A percentile compares a stretch with the other conserved stretches of the same genome.
Conservation (phyloP, 352 stramenopile genomes). For the Blastocystis sp. region DNA sequence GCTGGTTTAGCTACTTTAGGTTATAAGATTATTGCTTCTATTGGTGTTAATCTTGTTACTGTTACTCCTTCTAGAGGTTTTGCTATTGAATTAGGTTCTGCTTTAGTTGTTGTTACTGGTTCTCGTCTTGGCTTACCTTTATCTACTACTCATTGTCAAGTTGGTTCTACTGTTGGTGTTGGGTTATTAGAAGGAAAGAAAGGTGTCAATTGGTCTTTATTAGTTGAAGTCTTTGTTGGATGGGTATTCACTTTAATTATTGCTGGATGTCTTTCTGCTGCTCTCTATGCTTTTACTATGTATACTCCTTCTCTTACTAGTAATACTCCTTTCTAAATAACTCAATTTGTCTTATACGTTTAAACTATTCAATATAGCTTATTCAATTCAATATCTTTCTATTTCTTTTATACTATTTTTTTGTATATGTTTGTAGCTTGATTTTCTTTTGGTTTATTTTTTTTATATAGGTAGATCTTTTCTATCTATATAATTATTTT, state of each 20-base stretch:
- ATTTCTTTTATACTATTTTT: too few species aligned
- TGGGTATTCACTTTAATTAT: slow-evolving; percentile 44
- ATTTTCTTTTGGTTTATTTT: too few species aligned
- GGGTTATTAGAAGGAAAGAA: slow-evolving; percentile 41
- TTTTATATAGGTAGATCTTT: too few species aligned
- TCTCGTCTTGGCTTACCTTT: slow-evolving; percentile 47
- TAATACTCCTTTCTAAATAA: too few species aligned
- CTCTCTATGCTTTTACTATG: slow-evolving; percentile 39
- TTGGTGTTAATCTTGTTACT: slow-evolving; percentile 45
- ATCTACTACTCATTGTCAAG: slow-evolving; percentile 53
- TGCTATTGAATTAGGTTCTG: slow-evolving; percentile 52
- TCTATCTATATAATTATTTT: too few species aligned
- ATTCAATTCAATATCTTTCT: too few species aligned
- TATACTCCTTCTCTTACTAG: slow-evolving; percentile 19
- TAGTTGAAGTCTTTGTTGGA: slow-evolving; percentile 36
- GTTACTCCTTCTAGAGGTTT: slow-evolving; percentile 53
- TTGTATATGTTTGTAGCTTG: too few species aligned
- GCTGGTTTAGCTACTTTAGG: slow-evolving; percentile 50
- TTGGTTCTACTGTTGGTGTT: slow-evolving; percentile 49
- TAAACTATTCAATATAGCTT: too few species aligned
- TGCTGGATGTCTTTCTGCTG: slow-evolving; percentile 28
- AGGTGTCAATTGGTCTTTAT: slow-evolving; percentile 40
- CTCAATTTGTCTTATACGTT: too few species aligned
- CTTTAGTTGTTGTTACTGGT: slow-evolving; percentile 49
- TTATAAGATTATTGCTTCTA: slow-evolving; percentile 50